A percentile compares a stretch with the other conserved stretches of the same genome.
phyloP scores from a whole-genome alignment of 805 yeast genomes.

The Candida saitoana region DNA sequence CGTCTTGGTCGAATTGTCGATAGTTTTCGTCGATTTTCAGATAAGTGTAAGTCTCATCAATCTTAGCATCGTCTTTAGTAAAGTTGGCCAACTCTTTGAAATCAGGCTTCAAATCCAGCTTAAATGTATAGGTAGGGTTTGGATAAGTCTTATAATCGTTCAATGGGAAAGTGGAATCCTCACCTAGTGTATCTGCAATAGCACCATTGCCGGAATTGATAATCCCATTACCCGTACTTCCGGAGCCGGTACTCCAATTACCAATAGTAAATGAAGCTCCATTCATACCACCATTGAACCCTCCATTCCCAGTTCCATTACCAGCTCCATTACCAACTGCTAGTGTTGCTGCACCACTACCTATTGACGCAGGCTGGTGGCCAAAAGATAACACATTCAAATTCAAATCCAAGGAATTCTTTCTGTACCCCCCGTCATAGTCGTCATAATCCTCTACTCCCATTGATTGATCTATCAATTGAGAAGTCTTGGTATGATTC shows the following conservation, averaged over 20 bases:
- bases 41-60: not conserved
- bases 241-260: too few species aligned
- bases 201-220: not conserved
- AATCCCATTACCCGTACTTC: not conserved
- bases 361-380: not conserved
- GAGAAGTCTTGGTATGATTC: not conserved
- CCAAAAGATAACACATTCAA: conserved; percentile 4
- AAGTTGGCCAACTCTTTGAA: not conserved
- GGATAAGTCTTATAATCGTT: not conserved
- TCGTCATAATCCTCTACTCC: not conserved
- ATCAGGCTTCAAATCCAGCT: not conserved
- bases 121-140: not conserved
- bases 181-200: too few species aligned
- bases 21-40: not conserved
- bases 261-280: too few species aligned
- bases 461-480: not conserved
- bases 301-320: not conserved
- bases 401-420: conserved; percentile 4
- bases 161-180: not conserved
- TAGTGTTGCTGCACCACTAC: not conserved
- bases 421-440: not conserved
- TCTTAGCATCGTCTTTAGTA: not conserved
- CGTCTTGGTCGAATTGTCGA: not conserved
- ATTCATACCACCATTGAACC: not conserved
- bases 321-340: not conserved